Evolutionary conservation across 768 basidiomycete genomes (phyloP).

Genomic region (Suillus paluster): DNA sequence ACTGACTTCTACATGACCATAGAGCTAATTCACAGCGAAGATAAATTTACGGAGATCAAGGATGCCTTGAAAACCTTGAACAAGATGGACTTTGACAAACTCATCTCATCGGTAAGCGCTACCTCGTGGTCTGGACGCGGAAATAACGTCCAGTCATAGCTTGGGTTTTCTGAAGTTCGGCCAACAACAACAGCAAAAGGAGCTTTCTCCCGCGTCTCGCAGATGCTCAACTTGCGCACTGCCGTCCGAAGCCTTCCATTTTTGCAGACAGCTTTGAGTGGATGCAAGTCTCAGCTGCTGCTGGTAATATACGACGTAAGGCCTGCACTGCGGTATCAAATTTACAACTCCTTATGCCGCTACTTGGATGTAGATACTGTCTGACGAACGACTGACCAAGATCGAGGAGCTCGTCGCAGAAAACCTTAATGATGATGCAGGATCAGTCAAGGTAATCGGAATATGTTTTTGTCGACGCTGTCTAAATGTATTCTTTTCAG

Average conservation of each 20-base stretch:
- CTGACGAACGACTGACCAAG: slow-evolving; percentile 67
- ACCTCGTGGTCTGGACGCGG: neutral
- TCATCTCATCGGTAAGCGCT: slow-evolving; percentile 66
- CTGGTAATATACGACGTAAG: slow-evolving; percentile 61
- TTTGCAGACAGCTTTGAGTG: slow-evolving; percentile 63
- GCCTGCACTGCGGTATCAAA: slow-evolving; percentile 11
- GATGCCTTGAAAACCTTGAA: slow-evolving; percentile 72
- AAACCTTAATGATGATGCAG: slow-evolving; percentile 75
- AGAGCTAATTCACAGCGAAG: slow-evolving; percentile 82
- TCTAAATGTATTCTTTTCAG: slow-evolving; percentile 37
- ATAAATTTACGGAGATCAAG: slow-evolving; percentile 68
- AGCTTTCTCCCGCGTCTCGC: slow-evolving; percentile 69
- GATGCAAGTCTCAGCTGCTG: slow-evolving; percentile 63
- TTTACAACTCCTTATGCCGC: neutral
- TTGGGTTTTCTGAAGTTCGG: slow-evolving; percentile 66
- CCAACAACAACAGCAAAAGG: slow-evolving; percentile 58
- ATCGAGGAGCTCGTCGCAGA: slow-evolving; percentile 64
- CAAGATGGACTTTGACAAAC: slow-evolving; percentile 87
- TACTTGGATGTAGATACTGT: slow-evolving; percentile 58
- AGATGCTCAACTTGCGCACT: slow-evolving; percentile 80
- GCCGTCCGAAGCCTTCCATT: slow-evolving; percentile 70
- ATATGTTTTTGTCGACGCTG: neutral
- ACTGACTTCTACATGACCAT: slow-evolving; percentile 14
- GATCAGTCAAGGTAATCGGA: slow-evolving; percentile 57
- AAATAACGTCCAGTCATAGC: slow-evolving; percentile 43